Conservation (phyloP, 345 rosid genomes). For the Firmiana major region DNA sequence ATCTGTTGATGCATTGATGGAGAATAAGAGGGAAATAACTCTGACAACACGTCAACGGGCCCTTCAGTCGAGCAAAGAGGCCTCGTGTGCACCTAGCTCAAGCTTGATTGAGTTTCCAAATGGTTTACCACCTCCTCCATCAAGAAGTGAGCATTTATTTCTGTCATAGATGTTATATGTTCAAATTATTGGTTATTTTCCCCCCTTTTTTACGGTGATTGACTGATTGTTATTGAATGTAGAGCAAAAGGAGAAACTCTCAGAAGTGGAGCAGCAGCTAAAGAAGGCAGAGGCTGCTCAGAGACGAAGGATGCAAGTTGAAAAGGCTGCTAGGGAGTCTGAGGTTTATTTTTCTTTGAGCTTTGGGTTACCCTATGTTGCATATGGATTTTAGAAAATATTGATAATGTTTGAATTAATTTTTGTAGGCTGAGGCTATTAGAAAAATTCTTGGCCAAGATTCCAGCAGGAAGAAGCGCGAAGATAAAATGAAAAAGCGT, state of each 20-base stretch:
- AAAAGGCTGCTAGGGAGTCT: conserved; percentile 82
- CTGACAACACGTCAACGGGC: conserved; percentile 91
- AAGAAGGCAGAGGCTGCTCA: conserved; percentile 95
- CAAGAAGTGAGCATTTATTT: conserved; percentile 63
- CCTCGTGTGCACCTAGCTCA: conserved; percentile 40
- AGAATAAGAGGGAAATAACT: conserved; percentile 59
- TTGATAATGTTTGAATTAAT: conserved; percentile 10
- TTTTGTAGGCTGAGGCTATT: conserved; percentile 79
- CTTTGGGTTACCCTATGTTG: background rate
- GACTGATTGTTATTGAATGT: conserved; percentile 13
- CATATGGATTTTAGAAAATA: conserved; percentile 13
- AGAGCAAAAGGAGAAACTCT: conserved; percentile 86
- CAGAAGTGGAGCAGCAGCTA: conserved; percentile 79
- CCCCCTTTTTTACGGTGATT: background rate
- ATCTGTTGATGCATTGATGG: conserved; percentile 51
- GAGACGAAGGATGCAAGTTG: conserved; percentile 80
- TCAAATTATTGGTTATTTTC: conserved; percentile 8
- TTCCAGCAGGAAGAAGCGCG: conserved; percentile 85
- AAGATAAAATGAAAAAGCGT: conserved; percentile 71
- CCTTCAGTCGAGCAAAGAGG: conserved; percentile 73
- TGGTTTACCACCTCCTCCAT: conserved; percentile 92
- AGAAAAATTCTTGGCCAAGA: conserved; percentile 95
- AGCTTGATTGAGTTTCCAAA: conserved; percentile 70
- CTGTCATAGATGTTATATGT: background rate
- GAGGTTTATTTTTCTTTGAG: conserved; percentile 51